These are phyloP conservation scores for Sarocladium kiliense DNA, from an alignment of 2,329 filamentous ascomycete genomes.

Conservation along the genomic window DNA sequence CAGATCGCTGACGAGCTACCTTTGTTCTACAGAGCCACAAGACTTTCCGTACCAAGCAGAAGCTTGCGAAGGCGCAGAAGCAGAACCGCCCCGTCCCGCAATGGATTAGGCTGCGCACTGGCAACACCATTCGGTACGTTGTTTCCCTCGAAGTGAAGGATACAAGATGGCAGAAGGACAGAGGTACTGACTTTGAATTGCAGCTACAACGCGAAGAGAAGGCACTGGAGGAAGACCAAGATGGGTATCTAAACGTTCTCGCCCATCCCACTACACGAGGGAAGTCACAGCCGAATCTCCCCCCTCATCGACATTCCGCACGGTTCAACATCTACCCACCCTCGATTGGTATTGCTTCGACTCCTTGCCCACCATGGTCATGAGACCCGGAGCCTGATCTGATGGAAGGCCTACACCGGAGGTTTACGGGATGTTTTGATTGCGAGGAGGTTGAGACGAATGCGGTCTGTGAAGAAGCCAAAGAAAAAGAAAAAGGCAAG, in stretches of 20 bases:
- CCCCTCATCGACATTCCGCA: constrained; percentile 2
- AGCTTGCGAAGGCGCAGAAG: constrained; percentile 99
- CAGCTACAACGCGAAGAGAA: constrained; percentile 99
- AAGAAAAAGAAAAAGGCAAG: background rate
- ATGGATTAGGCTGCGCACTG: constrained; percentile 98
- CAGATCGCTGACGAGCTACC: constrained; percentile 18
- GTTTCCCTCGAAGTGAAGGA: constrained; percentile 2
- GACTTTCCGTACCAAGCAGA: constrained; percentile 99
- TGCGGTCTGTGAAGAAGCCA: constrained; percentile 1
- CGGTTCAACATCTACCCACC: background rate
- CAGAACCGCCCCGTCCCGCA: constrained; percentile 99
- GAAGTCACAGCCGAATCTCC: constrained; percentile 8
- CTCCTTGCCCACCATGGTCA: background rate
- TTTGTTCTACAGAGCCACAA: constrained; percentile 76
- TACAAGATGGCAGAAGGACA: background rate
- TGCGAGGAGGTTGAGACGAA: constrained; percentile 6
- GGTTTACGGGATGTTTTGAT: background rate
- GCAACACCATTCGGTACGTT: constrained; percentile 98
- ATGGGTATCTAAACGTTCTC: constrained; percentile 85
- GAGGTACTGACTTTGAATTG: constrained; percentile 16
- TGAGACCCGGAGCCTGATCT: constrained; percentile 1
- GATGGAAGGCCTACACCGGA: background rate
- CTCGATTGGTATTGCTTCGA: constrained; percentile 7
- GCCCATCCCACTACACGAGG: constrained; percentile 18
- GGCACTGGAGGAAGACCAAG: constrained; percentile 99